Evolutionary conservation across 768 basidiomycete species (phyloP), one percentile per base, ranked within the genome.

Genomic region (Mycena epipterygia): DNA sequence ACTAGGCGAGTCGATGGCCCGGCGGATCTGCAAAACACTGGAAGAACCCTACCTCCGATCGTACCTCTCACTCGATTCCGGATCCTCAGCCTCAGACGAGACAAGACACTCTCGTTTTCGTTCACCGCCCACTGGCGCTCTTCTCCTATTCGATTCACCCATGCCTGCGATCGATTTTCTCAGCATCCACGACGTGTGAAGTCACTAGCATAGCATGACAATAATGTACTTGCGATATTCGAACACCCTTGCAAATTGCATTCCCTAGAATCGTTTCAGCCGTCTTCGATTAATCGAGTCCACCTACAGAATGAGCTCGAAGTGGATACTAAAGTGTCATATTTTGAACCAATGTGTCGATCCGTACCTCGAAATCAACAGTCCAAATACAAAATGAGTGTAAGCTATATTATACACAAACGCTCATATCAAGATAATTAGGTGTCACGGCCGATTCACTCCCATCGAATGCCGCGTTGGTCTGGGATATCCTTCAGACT

Each of bases 401-500:
- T n/a, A n/a, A n/a, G n/a, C n/a, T n/a, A n/a, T n/a, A n/a, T n/a
- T n/a, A n/a, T n/a, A n/a, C n/a, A n/a, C n/a, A n/a, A n/a, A n/a
- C n/a, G n/a, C n/a, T n/a, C n/a, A n/a, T n/a, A n/a, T n/a, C n/a
- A n/a, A n/a, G n/a, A n/a, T n/a, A n/a, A n/a, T n/a, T n/a, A n/a
- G n/a, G n/a, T 33, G 19, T 9, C 17, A 14, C 14, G 5, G 14
- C 25, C 52, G 11, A 37, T 25, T 71, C 55, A 73, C 12, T 52
- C 44, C 73, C 73, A 73, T 33, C 49, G 41, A 52, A 66, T 51
- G 17, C 33, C 27, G 19, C 33, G 39, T 41, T 75, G 74, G 49
- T 71, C 53, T 16, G 74, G 74, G 42, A 75, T 63, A 68, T 75
- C 74, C 48, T 71, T 71, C 63, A 75, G 65, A 39, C 74, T 75